Base-by-base conservation (phyloP, 176 grass and related monocot genomes). In the Oryza meyeriana region DNA sequence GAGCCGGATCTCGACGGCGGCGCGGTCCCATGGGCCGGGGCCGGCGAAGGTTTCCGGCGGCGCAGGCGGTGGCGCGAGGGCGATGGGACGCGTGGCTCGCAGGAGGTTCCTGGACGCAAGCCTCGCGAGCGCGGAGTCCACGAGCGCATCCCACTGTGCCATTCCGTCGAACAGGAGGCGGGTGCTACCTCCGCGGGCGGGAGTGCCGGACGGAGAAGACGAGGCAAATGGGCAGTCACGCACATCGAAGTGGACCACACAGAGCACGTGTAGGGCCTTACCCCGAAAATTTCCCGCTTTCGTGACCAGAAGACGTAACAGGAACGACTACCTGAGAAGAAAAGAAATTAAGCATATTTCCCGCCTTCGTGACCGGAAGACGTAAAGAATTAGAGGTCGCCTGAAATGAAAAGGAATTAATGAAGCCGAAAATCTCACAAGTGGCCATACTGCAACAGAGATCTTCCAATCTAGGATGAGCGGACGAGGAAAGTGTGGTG, bases 1-100 rank as follows among this genome's bases (percentile, higher is more conserved):
- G 12, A 96, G 72, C 28, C 80, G 58, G 29, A 96, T 76, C 72
- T 96, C 90, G 48, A 93, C 88, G 34, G 88, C 87, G 11, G 80
- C 79, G 39, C 90, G 83, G 77, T 93, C 90, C 94, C 94, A 93
- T 9, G 83, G 90, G 35, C 94, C 88, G 5, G 90, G 94, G 5
- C 80, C 79, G 2, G 81, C 71, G 71, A 90, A 92, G 22, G 85
- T 85, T 65, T 41, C 8, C 3, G 75, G 74, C 14, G 67, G 10
- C 10, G 27, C 65, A 3, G 41, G n/a, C 5, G 79, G 71, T 16
- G 27, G 32, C 27, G 47, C 72, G 36, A 95, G 82, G 3, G 78
- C 22, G 55, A 96, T 92, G 33, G 93, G 83, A 10, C 77, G 93
- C 20, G 90, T 93, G 10, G 90, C 71, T 0, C 93, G 90, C 67